A percentile compares a stretch with the other conserved stretches of the same genome.
Evolutionary conservation across 148 eudicot genomes (phyloP).

Genomic region (Nepenthes gracilis): DNA sequence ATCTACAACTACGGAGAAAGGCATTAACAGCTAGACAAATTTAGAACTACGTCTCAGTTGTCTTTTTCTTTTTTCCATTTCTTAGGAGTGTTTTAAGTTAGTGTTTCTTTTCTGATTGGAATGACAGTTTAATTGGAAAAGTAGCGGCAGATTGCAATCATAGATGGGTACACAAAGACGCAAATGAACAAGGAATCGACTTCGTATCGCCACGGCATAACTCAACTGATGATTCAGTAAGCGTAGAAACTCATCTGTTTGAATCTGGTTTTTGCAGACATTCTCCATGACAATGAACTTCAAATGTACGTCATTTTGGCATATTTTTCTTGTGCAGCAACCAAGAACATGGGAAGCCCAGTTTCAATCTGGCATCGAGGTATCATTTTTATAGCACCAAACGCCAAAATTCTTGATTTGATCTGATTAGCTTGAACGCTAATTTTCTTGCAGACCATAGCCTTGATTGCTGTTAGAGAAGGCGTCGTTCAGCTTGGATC

Average conservation of each 20-base stretch:
- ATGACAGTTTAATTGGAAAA: conserved; percentile 76
- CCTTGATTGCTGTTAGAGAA: conserved; percentile 91
- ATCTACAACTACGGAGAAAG: conserved; percentile 98
- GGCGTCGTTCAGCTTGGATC: conserved; percentile 92
- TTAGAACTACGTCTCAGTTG: neutral
- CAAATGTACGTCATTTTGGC: neutral
- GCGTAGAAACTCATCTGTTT: conserved; percentile 1
- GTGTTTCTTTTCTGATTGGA: neutral
- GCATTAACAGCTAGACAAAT: conserved; percentile 14
- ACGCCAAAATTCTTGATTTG: neutral
- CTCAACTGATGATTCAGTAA: conserved; percentile 82
- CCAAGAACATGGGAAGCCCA: conserved; percentile 99
- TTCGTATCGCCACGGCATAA: conserved; percentile 94
- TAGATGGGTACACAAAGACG: conserved; percentile 87
- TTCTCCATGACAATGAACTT: neutral
- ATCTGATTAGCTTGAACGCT: neutral
- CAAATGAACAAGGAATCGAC: conserved; percentile 80
- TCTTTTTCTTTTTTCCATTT: neutral
- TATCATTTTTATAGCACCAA: conserved; percentile 8
- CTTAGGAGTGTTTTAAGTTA: neutral
- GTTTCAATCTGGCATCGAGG: conserved; percentile 97
- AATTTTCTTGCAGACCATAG: conserved; percentile 64
- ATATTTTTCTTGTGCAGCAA: conserved; percentile 32
- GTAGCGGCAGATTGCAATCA: conserved; percentile 94
- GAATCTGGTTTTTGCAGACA: neutral